Base-by-base conservation (phyloP, 148 eudicot species). In the Polygonum maritimum region DNA sequence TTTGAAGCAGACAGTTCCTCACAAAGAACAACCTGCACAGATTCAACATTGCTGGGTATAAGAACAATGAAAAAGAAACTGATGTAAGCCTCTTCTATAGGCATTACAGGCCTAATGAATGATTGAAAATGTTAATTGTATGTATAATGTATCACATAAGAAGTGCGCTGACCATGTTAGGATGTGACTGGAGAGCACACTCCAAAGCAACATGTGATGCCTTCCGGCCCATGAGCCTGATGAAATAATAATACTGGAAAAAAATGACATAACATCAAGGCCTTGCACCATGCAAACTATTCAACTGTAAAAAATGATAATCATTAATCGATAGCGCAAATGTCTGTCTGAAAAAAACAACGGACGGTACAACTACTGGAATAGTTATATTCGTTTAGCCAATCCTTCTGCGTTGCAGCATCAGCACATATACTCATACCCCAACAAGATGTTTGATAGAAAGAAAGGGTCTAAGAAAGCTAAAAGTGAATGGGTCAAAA, bases 111-210 rank as follows among this genome's bases (percentile, higher is more conserved):
- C 5, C 36, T 36, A 8, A 19, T 67, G 71, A 67, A 36, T 2
- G 71, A 36, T 35, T 38, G 45, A 38, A 67, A 67, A 67, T 3
- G 44, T 36, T 9, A 15, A 31, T 67, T 36, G 19, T 6, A 67
- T 6, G 71, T 38, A 67, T 36, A 67, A 2, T 36, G 22, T 36
- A 67, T 54, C 15, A 35, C 22, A 75, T 49, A 65, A 52, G 31
- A 81, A 76, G 78, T 74, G 52, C 80, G 69, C 86, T 74, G 13
- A 95, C 99, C 99, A 95, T 82, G 77, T 95, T 95, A 45, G 99
- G 99, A 86, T 95, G 98, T 41, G 99, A 95, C 84, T 95, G 98
- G 44, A 95, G 90, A 76, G 99, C 91, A 87, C 99, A 95, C 77
- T 95, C 99, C 79, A 95, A 69, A 55, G 99, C 97, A 81, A 95